phyloP scores from a whole-genome alignment of 2,329 filamentous ascomycete genomes.

The Aspergillus luchuensis region DNA sequence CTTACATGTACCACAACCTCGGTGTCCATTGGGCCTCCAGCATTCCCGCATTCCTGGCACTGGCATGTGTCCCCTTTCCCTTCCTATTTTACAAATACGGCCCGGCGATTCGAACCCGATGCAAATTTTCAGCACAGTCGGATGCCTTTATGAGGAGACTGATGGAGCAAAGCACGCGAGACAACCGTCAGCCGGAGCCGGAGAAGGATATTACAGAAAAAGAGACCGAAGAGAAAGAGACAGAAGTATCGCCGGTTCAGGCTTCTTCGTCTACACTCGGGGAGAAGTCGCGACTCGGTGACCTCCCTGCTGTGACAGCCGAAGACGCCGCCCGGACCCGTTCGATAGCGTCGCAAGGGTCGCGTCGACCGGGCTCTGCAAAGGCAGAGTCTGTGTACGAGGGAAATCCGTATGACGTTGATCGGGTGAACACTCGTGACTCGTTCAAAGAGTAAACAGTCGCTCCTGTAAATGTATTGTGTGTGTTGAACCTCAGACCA shows the following conservation, averaged over 20 bases:
- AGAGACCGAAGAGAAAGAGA: constrained; percentile 18
- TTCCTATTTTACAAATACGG: constrained; percentile 50
- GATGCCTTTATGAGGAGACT: constrained; percentile 42
- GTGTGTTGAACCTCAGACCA: no score
- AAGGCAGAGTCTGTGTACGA: constrained; percentile 36
- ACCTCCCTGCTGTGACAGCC: neutral
- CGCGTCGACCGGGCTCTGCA: constrained; percentile 4
- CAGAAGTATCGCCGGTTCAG: constrained; percentile 20
- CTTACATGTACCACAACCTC: constrained; percentile 48
- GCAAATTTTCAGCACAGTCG: constrained; percentile 43
- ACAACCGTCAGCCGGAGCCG: neutral
- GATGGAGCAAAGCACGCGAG: constrained; percentile 27
- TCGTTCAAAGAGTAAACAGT: constrained; percentile 32
- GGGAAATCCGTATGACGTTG: constrained; percentile 48
- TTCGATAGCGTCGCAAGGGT: constrained; percentile 22
- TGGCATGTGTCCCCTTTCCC: constrained; percentile 48
- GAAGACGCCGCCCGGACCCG: constrained; percentile 25
- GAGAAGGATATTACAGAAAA: constrained; percentile 16
- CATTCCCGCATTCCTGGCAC: constrained; percentile 49
- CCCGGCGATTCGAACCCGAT: constrained; percentile 40
- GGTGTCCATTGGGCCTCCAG: constrained; percentile 54
- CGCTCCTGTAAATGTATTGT: neutral
- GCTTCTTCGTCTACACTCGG: neutral
- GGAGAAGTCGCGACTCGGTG: neutral
- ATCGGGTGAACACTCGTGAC: constrained; percentile 46